Conservation (phyloP, 768 basidiomycete species). For the Trametopsis cervina region DNA sequence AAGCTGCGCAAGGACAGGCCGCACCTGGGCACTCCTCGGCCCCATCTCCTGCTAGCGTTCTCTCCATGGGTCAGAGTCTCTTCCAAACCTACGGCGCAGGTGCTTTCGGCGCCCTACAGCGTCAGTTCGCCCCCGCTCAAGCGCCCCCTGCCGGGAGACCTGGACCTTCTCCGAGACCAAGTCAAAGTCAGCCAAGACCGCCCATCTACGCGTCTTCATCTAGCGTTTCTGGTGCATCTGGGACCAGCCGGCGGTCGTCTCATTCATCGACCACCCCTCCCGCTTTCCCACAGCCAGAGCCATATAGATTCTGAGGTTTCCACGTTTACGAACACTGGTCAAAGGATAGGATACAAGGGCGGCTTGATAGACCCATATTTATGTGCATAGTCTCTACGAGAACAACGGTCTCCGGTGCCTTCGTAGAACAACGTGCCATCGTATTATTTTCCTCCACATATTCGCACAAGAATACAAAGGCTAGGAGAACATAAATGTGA, state of each 20-base stretch:
- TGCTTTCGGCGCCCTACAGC: conserved; percentile 8
- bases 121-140: conserved; percentile 1
- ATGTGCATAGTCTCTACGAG: background rate
- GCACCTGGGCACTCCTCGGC: background rate
- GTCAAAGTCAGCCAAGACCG: conserved; percentile 1
- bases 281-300: background rate
- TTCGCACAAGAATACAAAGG: too few relatives aligned
- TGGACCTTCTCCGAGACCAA: background rate
- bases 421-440: too few relatives aligned
- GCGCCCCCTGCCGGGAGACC: background rate
- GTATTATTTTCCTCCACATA: too few relatives aligned
- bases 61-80: conserved; percentile 7
- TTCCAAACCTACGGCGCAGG: conserved; percentile 11
- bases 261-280: conserved; percentile 11
- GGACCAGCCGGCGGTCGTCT: background rate
- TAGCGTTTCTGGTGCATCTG: conserved; percentile 12
- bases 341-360: conserved; percentile 4
- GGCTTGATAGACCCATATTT: background rate
- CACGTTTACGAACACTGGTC: conserved; percentile 1
- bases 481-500: too few relatives aligned
- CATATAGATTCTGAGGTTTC: background rate
- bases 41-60: conserved; percentile 1
- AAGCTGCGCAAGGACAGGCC: conserved; percentile 8
- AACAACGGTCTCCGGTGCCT: conserved; percentile 2
- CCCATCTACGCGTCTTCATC: background rate